phyloP scores from a whole-genome alignment of 345 rosid species.

The Ceriops tagal region DNA sequence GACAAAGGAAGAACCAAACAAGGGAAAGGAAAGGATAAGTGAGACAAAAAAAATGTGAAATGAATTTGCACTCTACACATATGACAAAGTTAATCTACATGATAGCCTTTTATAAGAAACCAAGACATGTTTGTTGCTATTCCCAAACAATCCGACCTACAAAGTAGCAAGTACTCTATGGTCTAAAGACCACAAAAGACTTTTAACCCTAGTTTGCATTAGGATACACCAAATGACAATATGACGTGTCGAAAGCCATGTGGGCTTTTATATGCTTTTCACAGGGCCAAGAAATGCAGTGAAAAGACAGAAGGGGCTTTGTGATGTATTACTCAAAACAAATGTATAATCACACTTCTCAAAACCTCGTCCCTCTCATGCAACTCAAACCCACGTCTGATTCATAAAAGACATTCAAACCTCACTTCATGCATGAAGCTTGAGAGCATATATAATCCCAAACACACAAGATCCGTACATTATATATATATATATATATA shows the following conservation, averaged over 20 bases:
- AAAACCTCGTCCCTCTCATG: not conserved
- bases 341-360: constrained; percentile 1
- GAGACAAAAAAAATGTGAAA: no score
- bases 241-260: not conserved
- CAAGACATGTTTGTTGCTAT: constrained; percentile 33
- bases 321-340: not conserved
- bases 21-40: no score
- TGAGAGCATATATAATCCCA: not conserved
- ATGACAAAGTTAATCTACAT: no score
- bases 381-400: constrained; percentile 39
- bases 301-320: constrained; percentile 5
- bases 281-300: constrained; percentile 9
- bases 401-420: constrained; percentile 28
- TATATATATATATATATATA: not conserved
- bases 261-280: not conserved
- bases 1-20: no score
- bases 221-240: no score
- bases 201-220: no score
- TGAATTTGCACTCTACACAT: no score
- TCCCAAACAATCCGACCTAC: constrained; percentile 25
- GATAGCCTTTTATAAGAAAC: not conserved
- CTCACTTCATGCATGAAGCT: constrained; percentile 15
- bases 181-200: not conserved
- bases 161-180: not conserved
- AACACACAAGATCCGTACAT: constrained; percentile 9